These are phyloP conservation scores for Petunia axillaris DNA, from an alignment of 257 asterid species.

Conservation along the genomic window DNA sequence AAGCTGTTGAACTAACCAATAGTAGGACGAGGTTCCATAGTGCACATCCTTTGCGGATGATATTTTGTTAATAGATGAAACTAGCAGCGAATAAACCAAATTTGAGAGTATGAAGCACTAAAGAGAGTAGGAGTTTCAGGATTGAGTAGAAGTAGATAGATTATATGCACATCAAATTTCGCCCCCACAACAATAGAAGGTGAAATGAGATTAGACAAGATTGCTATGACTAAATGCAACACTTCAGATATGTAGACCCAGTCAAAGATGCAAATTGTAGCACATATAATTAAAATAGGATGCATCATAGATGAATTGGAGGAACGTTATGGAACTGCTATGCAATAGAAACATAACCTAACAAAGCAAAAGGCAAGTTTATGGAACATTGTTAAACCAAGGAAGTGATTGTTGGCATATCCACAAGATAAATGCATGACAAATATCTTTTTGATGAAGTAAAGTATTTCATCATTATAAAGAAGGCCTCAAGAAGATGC, in stretches of 20 bases:
- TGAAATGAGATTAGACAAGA: neutral
- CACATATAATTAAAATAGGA: neutral
- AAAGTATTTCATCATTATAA: no score
- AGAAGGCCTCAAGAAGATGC: no score
- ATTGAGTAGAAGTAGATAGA: neutral
- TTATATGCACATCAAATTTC: neutral
- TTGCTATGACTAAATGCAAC: neutral
- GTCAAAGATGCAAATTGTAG: neutral
- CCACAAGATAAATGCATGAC: neutral
- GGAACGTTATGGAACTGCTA: neutral
- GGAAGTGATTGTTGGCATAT: neutral
- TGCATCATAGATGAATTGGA: neutral
- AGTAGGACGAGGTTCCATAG: constrained; percentile 6
- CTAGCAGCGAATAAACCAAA: constrained; percentile 13
- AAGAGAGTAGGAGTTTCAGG: neutral
- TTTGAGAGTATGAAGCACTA: neutral
- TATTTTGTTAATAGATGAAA: neutral
- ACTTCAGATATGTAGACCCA: neutral
- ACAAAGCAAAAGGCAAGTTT: neutral
- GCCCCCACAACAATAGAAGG: constrained; percentile 4
- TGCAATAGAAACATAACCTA: constrained; percentile 2
- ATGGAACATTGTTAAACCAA: neutral
- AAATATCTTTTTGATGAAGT: neutral
- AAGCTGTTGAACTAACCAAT: neutral
- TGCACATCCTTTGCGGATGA: neutral